A percentile compares a stretch with the other conserved stretches of the same genome.
phyloP scores from a whole-genome alignment of 805 yeast genomes.

The Pichia insulana region DNA sequence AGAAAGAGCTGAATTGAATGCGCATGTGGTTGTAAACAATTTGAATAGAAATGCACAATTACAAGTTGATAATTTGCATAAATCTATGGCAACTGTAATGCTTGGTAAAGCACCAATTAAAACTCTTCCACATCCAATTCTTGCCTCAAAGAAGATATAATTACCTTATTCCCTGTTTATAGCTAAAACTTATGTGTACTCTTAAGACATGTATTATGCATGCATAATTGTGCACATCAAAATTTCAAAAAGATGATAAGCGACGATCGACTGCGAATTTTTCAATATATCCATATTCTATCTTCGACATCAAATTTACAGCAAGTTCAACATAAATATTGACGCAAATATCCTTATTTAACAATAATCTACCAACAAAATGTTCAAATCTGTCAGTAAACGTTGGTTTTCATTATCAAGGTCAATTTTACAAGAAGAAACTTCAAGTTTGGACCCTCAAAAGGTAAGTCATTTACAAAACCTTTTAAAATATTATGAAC shows the following conservation, averaged over 20 bases:
- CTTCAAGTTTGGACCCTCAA: constrained; percentile 16
- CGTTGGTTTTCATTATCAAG: constrained; percentile 13
- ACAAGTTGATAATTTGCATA: constrained; percentile 22
- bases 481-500: constrained; percentile 70
- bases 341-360: neutral
- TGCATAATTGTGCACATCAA: no score
- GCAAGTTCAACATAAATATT: no score
- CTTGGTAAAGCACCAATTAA: constrained; percentile 16
- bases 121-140: constrained; percentile 17
- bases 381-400: constrained; percentile 4
- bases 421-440: constrained; percentile 10
- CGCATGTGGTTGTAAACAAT: constrained; percentile 25
- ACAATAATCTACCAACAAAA: neutral
- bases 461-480: constrained; percentile 39
- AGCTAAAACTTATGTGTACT: no score
- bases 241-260: no score
- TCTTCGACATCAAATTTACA: neutral
- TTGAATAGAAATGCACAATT: constrained; percentile 26
- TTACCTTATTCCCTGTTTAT: neutral
- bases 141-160: constrained; percentile 12
- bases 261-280: constrained; percentile 3
- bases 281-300: neutral
- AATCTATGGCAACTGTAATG: constrained; percentile 13
- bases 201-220: no score
- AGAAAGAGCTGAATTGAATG: constrained; percentile 20